Evolutionary conservation across 1,139 yeast genomes (phyloP).

Genomic region (Sugiyamaella sp.): DNA sequence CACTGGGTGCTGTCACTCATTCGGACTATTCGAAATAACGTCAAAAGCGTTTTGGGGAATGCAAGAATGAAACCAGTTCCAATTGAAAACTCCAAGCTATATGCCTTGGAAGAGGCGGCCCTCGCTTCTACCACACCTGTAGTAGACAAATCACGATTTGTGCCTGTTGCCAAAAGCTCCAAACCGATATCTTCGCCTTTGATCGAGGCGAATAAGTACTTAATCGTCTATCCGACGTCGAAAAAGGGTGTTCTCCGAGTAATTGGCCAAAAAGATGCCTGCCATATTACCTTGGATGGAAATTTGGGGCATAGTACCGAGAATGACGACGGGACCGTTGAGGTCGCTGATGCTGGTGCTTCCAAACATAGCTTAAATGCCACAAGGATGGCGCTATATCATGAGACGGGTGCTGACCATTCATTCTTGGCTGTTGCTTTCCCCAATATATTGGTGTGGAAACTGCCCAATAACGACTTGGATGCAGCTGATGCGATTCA

Average conservation of each 20-base stretch:
- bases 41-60: neutral
- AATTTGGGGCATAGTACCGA: constrained; percentile 13
- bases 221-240: constrained; percentile 40
- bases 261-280: constrained; percentile 36
- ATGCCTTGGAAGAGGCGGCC: constrained; percentile 10
- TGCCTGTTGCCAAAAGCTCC: constrained; percentile 34
- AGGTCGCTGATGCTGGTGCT: constrained; percentile 6
- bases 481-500: constrained; percentile 18
- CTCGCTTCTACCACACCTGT: constrained; percentile 13
- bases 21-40: neutral
- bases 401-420: constrained; percentile 14
- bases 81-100: constrained; percentile 9
- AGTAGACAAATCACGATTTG: constrained; percentile 21
- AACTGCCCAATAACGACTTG: constrained; percentile 15
- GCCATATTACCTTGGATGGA: constrained; percentile 29
- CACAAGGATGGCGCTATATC: constrained; percentile 13
- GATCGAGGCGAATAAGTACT: constrained; percentile 38
- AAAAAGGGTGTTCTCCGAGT: constrained; percentile 35
- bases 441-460: constrained; percentile 19
- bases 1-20: too few relatives aligned
- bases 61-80: constrained; percentile 9
- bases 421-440: constrained; percentile 22
- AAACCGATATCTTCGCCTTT: constrained; percentile 29
- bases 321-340: constrained; percentile 16
- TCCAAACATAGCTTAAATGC: constrained; percentile 11